Conservation (phyloP, 2,329 filamentous ascomycete genomes). For the Arthrobotrys megalospora region DNA sequence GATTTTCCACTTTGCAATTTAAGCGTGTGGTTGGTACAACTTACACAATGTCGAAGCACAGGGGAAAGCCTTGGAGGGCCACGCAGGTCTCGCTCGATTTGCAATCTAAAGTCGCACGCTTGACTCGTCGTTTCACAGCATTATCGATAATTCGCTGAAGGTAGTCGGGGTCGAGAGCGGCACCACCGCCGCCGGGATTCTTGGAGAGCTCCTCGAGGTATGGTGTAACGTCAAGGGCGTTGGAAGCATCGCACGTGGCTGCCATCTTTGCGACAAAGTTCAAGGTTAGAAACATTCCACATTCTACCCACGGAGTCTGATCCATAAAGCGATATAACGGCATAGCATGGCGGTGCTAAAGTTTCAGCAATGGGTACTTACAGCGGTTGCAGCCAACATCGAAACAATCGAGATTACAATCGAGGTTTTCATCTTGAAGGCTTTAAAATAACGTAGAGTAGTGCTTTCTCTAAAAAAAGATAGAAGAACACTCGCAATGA, state of each 20-base stretch:
- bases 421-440: conserved; percentile 29
- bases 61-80: conserved; percentile 28
- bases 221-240: conserved; percentile 35
- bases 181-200: not conserved
- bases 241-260: conserved; percentile 31
- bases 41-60: conserved; percentile 43
- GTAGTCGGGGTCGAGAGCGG: conserved; percentile 9
- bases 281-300: conserved; percentile 15
- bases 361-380: conserved; percentile 8
- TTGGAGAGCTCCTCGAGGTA: conserved; percentile 28
- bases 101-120: conserved; percentile 39
- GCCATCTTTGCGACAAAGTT: conserved; percentile 10
- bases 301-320: not conserved
- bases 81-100: conserved; percentile 33
- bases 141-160: conserved; percentile 33
- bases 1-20: too few species aligned
- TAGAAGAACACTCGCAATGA: not conserved
- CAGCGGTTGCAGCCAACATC: conserved; percentile 7
- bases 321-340: too few species aligned
- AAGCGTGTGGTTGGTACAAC: not conserved
- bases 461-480: not conserved
- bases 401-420: conserved; percentile 26
- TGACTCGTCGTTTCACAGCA: conserved; percentile 29
- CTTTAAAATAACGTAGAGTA: not conserved
- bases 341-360: not conserved